Evolutionary conservation across 1,284 basidiomycete species (phyloP).

Genomic region (Ganoderma leucocontextum): DNA sequence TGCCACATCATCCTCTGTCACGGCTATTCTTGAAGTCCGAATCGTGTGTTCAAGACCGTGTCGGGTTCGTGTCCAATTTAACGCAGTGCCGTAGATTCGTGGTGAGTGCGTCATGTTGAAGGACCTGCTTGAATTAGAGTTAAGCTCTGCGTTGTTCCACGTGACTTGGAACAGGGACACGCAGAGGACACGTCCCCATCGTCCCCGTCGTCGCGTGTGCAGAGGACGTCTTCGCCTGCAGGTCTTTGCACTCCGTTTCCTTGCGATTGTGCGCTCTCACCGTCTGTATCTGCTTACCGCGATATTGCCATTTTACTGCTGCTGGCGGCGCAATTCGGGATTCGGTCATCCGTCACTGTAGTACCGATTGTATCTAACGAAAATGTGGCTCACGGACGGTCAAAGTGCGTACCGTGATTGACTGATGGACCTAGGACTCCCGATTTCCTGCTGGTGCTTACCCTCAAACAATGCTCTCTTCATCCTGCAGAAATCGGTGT

Average conservation of each 20-base stretch:
- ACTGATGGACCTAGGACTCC: not conserved
- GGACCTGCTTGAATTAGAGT: not conserved
- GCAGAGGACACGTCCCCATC: constrained; percentile 29
- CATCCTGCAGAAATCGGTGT: constrained; percentile 86
- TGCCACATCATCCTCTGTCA: not conserved
- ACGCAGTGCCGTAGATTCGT: no score
- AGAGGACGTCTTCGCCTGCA: not conserved
- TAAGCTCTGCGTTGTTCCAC: constrained; percentile 6
- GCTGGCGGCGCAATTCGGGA: constrained; percentile 6
- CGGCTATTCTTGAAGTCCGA: not conserved
- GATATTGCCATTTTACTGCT: constrained; percentile 1
- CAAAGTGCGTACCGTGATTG: constrained; percentile 30
- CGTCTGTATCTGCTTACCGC: not conserved
- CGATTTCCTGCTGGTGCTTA: not conserved
- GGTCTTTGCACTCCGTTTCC: not conserved
- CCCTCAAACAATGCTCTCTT: not conserved
- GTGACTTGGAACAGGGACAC: constrained; percentile 22
- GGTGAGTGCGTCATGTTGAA: not conserved
- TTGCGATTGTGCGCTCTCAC: not conserved
- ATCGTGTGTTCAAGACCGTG: no score
- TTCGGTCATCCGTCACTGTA: not conserved
- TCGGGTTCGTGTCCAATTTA: no score
- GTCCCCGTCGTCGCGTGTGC: not conserved
- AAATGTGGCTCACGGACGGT: constrained; percentile 40
- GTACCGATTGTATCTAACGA: not conserved